phyloP scores from a whole-genome alignment of 805 yeast species.

The Lachancea waltii region DNA sequence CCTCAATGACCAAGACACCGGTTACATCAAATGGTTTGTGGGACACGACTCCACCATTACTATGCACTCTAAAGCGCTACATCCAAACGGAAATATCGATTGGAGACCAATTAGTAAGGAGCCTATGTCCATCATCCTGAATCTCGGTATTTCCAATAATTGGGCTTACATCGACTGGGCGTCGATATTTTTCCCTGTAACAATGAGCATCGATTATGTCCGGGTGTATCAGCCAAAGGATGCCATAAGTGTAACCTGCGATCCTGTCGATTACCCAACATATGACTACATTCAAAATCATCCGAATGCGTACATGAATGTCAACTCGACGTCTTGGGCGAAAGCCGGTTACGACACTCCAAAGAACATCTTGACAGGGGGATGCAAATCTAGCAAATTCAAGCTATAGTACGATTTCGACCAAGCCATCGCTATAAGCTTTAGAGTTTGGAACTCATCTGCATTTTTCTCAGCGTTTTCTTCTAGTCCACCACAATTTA shows the following conservation, averaged over 20 bases:
- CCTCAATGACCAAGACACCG: slow-evolving; percentile 57
- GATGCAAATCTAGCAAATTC: slow-evolving; percentile 37
- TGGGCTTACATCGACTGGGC: slow-evolving; percentile 97
- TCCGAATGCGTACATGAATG: slow-evolving; percentile 57
- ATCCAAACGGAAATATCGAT: slow-evolving; percentile 86
- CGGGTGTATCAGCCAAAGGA: slow-evolving; percentile 84
- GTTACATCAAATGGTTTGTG: slow-evolving; percentile 81
- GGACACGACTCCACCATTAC: slow-evolving; percentile 77
- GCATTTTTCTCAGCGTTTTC: background rate
- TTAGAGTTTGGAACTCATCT: background rate
- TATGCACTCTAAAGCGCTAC: slow-evolving; percentile 63
- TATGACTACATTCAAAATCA: slow-evolving; percentile 72
- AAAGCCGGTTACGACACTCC: slow-evolving; percentile 69
- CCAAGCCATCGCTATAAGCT: too few relatives aligned
- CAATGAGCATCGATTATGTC: slow-evolving; percentile 75
- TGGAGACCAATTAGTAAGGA: slow-evolving; percentile 80
- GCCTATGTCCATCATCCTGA: slow-evolving; percentile 86
- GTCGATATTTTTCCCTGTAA: slow-evolving; percentile 66
- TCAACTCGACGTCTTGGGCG: slow-evolving; percentile 69
- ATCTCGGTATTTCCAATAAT: slow-evolving; percentile 81
- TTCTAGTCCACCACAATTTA: too few relatives aligned
- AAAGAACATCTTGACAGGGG: slow-evolving; percentile 50
- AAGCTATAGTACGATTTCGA: too few relatives aligned
- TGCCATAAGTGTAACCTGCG: slow-evolving; percentile 63
- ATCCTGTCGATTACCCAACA: slow-evolving; percentile 82